Evolutionary conservation across 805 yeast genomes (phyloP), one percentile per base, ranked within the genome.

Genomic region (Maudiozyma barnettii): DNA sequence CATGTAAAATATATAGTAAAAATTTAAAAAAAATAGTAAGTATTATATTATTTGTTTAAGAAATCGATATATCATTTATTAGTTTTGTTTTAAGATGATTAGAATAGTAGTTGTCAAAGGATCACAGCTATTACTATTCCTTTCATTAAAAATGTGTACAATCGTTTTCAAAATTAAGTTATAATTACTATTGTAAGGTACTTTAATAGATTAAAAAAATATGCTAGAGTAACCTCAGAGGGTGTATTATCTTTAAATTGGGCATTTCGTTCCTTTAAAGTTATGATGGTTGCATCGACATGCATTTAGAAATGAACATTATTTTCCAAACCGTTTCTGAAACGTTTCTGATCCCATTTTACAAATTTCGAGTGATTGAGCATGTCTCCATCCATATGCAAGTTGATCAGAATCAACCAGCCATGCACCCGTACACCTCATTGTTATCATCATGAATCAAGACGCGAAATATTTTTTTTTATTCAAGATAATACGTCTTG

Each of bases 321-420:
- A 13, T 13, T 37, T 40, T 40, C 43, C 43, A 23, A 26, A 40
- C 12, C 16, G 43, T 40, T 40, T 40, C 43, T 31, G n/a, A 40
- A 5, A n/a, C 13, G 43, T 40, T 40, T 40, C 43, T 29, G 13
- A 13, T 37, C 40, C 40, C 40, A 37, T 19, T 20, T 37, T 8
- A 13, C 20, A 37, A 18, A 37, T 37, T 20, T 37, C 14, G 20
- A 37, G 14, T 37, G 40, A 37, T 19, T 37, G 40, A 37, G 14
- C 40, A 37, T 37, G 40, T 37, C 40, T 19, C 40, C 23, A 33
- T 33, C 36, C 8, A 33, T 10, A 33, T 33, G 36, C 36, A 33
- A 33, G 36, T 33, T 18, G 36, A 14, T 16, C 16, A 33, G 8
- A 14, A 14, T 33, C 18, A 16, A 14, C 36, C 36, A 33, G 36